Percentiles rank a stretch among this genome's conserved stretches.
These are phyloP conservation scores for Fomitopsis betulina DNA, from an alignment of 1,284 basidiomycete species.

Conservation along the genomic window DNA sequence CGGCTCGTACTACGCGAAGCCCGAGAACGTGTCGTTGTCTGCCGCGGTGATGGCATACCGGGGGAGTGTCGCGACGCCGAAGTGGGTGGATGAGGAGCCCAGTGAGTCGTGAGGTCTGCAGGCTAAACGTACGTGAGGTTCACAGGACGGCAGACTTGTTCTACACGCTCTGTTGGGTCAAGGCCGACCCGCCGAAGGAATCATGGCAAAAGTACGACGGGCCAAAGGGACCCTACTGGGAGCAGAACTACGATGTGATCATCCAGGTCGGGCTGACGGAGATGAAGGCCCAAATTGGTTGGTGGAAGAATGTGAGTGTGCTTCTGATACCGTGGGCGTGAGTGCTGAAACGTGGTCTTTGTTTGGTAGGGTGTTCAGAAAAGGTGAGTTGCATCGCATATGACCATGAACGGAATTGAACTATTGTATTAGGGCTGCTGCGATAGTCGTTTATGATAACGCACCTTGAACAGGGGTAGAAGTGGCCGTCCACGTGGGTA, in stretches of 20 bases:
- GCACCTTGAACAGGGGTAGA: too few species aligned
- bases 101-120: not conserved
- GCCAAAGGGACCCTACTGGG: constrained; percentile 28
- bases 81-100: not conserved
- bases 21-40: not conserved
- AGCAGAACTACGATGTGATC: constrained; percentile 41
- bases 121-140: not conserved
- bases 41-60: not conserved
- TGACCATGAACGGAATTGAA: too few species aligned
- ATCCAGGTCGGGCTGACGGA: constrained; percentile 45
- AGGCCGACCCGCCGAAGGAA: constrained; percentile 35
- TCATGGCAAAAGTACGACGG: constrained; percentile 14
- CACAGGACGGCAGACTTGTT: constrained; percentile 32
- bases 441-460: too few species aligned
- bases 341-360: too few species aligned
- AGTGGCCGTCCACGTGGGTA: too few species aligned
- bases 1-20: too few species aligned
- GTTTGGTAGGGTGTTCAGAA: too few species aligned
- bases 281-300: constrained; percentile 38
- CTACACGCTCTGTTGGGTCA: constrained; percentile 37
- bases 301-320: constrained; percentile 34
- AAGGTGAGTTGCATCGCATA: too few species aligned
- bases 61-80: not conserved
- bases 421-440: too few species aligned
- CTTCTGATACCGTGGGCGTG: too few species aligned